Conservation (phyloP, 2,329 filamentous ascomycete genomes). For the Aspergillus pseudonomiae region DNA sequence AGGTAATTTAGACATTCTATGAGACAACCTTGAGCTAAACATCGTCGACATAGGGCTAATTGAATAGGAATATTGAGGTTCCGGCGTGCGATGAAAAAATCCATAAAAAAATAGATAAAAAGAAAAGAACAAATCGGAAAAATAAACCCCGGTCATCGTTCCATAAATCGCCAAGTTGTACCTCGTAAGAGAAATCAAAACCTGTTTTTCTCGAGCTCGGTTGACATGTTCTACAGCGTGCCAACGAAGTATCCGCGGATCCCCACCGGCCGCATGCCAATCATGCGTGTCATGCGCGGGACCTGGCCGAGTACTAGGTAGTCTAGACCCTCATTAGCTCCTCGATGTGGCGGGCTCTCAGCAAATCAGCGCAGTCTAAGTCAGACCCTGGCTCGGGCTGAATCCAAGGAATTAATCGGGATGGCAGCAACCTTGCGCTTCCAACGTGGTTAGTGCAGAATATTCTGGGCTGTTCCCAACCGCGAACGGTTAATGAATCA, state of each 20-base stretch:
- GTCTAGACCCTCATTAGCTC: not conserved
- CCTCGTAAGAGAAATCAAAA: not conserved
- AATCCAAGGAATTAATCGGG: too few species aligned
- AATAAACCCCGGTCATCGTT: too few species aligned
- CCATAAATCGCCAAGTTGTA: too few species aligned
- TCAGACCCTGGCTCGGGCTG: not conserved
- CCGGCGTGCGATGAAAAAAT: not conserved
- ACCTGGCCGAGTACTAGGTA: not conserved
- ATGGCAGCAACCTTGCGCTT: not conserved
- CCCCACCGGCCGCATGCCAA: not conserved
- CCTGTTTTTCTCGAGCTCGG: not conserved
- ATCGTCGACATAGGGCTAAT: too few species aligned
- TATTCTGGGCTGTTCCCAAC: not conserved
- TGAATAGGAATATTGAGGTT: too few species aligned
- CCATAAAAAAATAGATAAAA: too few species aligned
- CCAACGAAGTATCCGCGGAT: not conserved
- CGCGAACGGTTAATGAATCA: not conserved
- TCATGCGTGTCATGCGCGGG: not conserved
- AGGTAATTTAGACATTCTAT: not conserved
- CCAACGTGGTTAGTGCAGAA: slow-evolving; percentile 2
- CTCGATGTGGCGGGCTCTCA: not conserved
- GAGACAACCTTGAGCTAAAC: too few species aligned
- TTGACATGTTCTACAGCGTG: not conserved
- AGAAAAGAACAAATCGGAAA: too few species aligned
- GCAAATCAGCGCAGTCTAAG: not conserved